Base-by-base conservation (phyloP, 176 grass and related monocot genomes). In the Raddia guianensis region DNA sequence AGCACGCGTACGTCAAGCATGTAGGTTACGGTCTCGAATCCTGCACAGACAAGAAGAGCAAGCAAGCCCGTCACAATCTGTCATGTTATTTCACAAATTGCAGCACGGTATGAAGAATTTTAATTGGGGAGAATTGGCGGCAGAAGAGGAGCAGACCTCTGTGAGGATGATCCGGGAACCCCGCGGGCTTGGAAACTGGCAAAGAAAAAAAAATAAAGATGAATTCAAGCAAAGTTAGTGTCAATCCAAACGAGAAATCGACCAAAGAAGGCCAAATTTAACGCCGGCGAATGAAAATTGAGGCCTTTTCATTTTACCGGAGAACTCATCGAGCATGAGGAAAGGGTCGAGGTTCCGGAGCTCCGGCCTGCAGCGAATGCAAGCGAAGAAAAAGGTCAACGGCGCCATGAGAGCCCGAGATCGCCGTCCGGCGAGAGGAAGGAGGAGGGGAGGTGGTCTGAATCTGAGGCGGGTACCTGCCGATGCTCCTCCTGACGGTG, bases 11-110 rank as follows among this genome's bases (percentile, higher is more conserved):
- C 93, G 15, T 95, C 82, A 12, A 95, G 78, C 93, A 95, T 95
- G 82, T 95, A 95, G 73, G 93, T 95, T 4, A 95, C 93, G 43
- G 93, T 95, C 84, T 95, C 93, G 53, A 95, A 95, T 42, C 93
- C 20, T 61, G 58, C 58, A 61, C 0, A 10, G 20, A 32, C 5
- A 61, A 27, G 20, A 61, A 27, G 20, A 12, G 20, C 10, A 61
- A 12, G 20, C 10, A 61, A 61, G 27, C 19, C 58, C n/a, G 2
- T 61, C 20, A 61, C 20, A 61, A 61, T 5, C 12, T 32, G 4
- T 61, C 4, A 20, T 27, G 27, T 20, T 2, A 2, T 1, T 2
- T 61, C 2, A 32, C 2, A 27, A 61, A 32, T 32, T 61, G 9
- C 20, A 61, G 0, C 32, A 19, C 58, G 32, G 12, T 9, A 9